A percentile compares a stretch with the other conserved stretches of the same genome.
phyloP scores from a whole-genome alignment of 441 rosid species.

The Populus tomentosa region DNA sequence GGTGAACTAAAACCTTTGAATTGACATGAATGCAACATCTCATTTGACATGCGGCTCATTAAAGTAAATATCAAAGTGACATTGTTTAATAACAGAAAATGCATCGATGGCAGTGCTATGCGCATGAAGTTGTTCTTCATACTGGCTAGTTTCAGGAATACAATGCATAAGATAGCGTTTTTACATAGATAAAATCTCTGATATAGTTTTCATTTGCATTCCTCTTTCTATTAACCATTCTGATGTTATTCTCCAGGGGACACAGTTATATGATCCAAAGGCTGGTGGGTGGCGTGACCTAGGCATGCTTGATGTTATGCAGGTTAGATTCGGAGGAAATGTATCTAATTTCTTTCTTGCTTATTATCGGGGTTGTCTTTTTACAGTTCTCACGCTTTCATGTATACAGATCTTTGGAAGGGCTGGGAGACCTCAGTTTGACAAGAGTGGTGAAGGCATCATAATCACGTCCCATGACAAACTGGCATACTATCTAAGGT shows the following conservation, averaged over 20 bases:
- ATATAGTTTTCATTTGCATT: background rate
- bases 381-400: constrained; percentile 18
- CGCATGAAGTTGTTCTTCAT: background rate
- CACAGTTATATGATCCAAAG: constrained; percentile 95
- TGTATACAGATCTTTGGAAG: constrained; percentile 87
- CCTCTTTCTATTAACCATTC: constrained; percentile 12
- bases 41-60: background rate
- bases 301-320: constrained; percentile 99
- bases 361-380: background rate
- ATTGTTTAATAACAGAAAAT: background rate
- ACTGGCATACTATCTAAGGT: constrained; percentile 83
- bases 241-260: constrained; percentile 56
- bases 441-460: constrained; percentile 98
- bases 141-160: constrained; percentile 7
- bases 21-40: background rate
- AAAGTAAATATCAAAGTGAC: background rate
- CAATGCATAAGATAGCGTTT: background rate
- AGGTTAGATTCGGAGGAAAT: constrained; percentile 40
- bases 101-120: too few species aligned
- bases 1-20: too few species aligned
- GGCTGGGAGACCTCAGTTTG: constrained; percentile 99
- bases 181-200: background rate
- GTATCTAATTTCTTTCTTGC: too few species aligned
- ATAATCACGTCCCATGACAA: constrained; percentile 98
- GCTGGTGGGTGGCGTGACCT: constrained; percentile 99